Evolutionary conservation across 2,329 filamentous ascomycete species (phyloP), one percentile per base, ranked within the genome.

Genomic region (Volutella citrinella): DNA sequence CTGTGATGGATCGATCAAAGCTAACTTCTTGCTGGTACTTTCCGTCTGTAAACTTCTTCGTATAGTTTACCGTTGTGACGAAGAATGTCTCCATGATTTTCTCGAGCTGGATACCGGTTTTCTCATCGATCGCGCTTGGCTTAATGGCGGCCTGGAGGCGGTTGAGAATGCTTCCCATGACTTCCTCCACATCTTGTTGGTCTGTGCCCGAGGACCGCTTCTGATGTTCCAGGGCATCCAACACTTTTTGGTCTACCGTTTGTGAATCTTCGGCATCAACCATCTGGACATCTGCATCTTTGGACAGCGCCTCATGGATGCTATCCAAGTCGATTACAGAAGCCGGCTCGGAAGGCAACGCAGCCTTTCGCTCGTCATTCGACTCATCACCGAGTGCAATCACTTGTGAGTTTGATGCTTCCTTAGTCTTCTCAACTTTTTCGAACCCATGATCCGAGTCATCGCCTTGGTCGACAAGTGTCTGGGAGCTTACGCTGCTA

Each of bases 171-270:
- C 91, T 93, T 38, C 88, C 88, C 66, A 96, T 90, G 27, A 96
- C 91, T 61, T 98, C 93, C 10, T 89, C 89, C 5, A 96, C 91
- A 62, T 98, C 93, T 63, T 98, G 90, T 55, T 98, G 93, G 20
- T 87, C 70, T 1, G 73, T 77, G 4, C 73, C 73, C 9, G 69
- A 69, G 19, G 63, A 64, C 51, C 66, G 44, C 34, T 66, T 66
- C 54, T 64, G 67, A 50, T 63, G 66, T 49, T 68, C 70, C 17
- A 68, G 64, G 6, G 62, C 70, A 35, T 53, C 64, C 27, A 59
- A 60, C 9, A 75, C 67, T 33, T 66, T 66, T 30, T 70, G 56
- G 15, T 75, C 69, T 10, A 76, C 49, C 5, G 64, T 64, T 30
- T 60, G 54, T 10, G 48, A 30, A 27, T 61, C 56, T n/a, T 52